Evolutionary conservation across 768 basidiomycete species (phyloP).

Genomic region (Gloeophyllum trabeum): DNA sequence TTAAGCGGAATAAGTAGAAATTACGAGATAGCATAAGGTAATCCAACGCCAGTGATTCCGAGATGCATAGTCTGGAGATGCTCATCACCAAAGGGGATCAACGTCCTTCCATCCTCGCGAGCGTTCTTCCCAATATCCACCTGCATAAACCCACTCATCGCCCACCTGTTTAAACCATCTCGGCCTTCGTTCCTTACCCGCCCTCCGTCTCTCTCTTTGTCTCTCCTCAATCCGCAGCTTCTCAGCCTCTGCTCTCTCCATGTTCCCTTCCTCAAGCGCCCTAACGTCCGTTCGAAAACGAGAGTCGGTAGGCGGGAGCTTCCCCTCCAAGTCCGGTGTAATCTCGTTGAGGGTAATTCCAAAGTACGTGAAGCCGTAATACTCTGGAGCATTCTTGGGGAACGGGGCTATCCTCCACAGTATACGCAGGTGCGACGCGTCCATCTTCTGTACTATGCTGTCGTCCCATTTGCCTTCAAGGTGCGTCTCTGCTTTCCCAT

Average conservation of each 20-base stretch:
- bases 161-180: slow-evolving; percentile 65
- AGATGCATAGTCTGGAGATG: too few species aligned
- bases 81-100: slow-evolving; percentile 48
- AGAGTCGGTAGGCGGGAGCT: slow-evolving; percentile 74
- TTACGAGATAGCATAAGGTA: too few species aligned
- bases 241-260: slow-evolving; percentile 60
- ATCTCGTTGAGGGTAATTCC: slow-evolving; percentile 77
- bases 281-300: slow-evolving; percentile 73
- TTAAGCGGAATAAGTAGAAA: too few species aligned
- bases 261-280: slow-evolving; percentile 67
- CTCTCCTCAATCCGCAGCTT: slow-evolving; percentile 65
- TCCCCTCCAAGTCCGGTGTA: slow-evolving; percentile 47
- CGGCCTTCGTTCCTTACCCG: slow-evolving; percentile 47
- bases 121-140: slow-evolving; percentile 79
- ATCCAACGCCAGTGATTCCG: too few species aligned
- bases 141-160: slow-evolving; percentile 67
- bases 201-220: slow-evolving; percentile 62
- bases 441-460: slow-evolving; percentile 57
- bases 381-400: slow-evolving; percentile 56
- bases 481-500: slow-evolving; percentile 42
- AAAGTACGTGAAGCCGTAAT: slow-evolving; percentile 78
- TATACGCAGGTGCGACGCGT: slow-evolving; percentile 56
- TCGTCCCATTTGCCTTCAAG: slow-evolving; percentile 93
- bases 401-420: slow-evolving; percentile 73
- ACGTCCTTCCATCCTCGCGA: slow-evolving; percentile 51